These are phyloP conservation scores for Scolecobasidium constrictum DNA, from an alignment of 2,329 filamentous ascomycete species.

Conservation along the genomic window DNA sequence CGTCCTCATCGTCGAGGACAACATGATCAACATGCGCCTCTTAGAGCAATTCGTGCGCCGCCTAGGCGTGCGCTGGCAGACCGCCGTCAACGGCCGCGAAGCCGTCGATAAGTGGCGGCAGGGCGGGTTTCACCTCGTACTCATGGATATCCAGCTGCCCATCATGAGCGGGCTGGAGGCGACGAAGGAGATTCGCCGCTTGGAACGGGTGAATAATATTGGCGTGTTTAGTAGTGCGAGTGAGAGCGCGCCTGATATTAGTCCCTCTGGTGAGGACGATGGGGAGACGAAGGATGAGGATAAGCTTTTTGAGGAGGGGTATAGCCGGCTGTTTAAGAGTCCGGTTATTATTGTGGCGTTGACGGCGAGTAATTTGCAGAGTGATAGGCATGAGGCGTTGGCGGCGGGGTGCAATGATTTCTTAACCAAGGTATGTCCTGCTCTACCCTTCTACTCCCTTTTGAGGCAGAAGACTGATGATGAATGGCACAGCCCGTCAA, in stretches of 20 bases:
- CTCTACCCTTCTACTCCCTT: conserved; percentile 3
- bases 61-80: conserved; percentile 91
- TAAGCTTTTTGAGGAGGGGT: conserved; percentile 48
- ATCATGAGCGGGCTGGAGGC: conserved; percentile 94
- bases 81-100: conserved; percentile 90
- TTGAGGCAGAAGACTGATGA: too few relatives aligned
- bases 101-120: conserved; percentile 87
- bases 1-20: conserved; percentile 95
- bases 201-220: conserved; percentile 85
- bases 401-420: conserved; percentile 98
- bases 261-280: conserved; percentile 7
- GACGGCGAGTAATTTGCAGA: conserved; percentile 88
- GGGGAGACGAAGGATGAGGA: conserved; percentile 48
- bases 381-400: conserved; percentile 86
- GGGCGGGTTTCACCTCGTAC: conserved; percentile 87
- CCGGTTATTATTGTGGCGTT: conserved; percentile 96
- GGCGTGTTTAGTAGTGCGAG: conserved; percentile 58
- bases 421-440: conserved; percentile 71
- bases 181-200: conserved; percentile 81
- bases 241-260: conserved; percentile 21
- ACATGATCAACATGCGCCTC: conserved; percentile 91
- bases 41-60: conserved; percentile 93
- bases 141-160: conserved; percentile 98
- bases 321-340: conserved; percentile 69
- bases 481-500: conserved; percentile 82